Base-by-base conservation (phyloP, 2,329 filamentous ascomycete species). In the Aspergillus transmontanensis region DNA sequence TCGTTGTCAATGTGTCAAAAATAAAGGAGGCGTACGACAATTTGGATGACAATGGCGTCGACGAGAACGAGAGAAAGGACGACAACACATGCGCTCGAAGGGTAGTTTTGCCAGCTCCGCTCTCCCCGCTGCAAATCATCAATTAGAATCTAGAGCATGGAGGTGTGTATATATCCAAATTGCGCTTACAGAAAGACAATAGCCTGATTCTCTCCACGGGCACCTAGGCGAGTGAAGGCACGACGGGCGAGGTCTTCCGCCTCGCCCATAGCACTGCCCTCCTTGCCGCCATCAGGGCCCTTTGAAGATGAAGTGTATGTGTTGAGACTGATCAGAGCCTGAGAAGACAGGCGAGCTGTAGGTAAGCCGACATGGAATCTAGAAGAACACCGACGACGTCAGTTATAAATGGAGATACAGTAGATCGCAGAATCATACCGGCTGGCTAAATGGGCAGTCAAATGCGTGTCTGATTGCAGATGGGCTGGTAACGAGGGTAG, bases 1-100 rank as follows among this genome's bases (percentile, higher is more conserved):
- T 99, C 1, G 95, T 98, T 6, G 95, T 99, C 64, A 99, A 86
- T 2, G 93, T 91, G 75, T 99, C 95, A 76, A 99, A 99, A 64
- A 98, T 88, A 76, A 97, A 99, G 50, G 94, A 90, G 26, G 94
- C 94, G 57, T 96, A 90, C 3, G 94, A 97, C 23, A 97, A 85
- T 79, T 97, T 99, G 69, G 90, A 92, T 1, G 94, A 98, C 3
- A 99, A 83, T 0, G 95, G 95, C 14, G 95, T 98, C 0, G 93
- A 93, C 2, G 94, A 95, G 77, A 94, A 96, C 72, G 90, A 90
- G 34, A 99, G 86, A 59, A 99, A 85, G 1, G 94, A 88, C 28
- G 93, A 90, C 53, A 99, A 83, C 60, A 97, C 83, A 77, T 98
- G 95, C 50, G 93, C 92, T 66, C 95, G 90, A 72, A 98, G 84